A percentile compares a stretch with the other conserved stretches of the same genome.
Conservation (phyloP, 176 grass and related monocot genomes). For the Aegilops sharonensis region DNA sequence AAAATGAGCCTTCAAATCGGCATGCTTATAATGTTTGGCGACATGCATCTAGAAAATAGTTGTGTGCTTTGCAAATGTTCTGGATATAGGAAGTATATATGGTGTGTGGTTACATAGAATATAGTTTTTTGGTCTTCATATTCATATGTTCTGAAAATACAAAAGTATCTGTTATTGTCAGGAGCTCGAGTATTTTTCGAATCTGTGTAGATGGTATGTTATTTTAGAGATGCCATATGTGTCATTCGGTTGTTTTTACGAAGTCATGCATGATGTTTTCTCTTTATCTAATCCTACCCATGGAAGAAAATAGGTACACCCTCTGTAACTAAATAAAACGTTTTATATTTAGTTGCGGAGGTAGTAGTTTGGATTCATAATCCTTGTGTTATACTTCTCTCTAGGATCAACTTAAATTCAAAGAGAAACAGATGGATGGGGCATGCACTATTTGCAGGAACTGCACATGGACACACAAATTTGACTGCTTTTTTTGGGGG, state of each 20-base stretch:
- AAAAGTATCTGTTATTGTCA: neutral
- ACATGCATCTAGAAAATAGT: constrained; percentile 12
- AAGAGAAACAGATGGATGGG: neutral
- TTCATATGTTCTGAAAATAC: neutral
- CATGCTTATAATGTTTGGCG: constrained; percentile 7
- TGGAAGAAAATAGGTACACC: neutral
- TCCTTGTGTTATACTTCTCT: neutral
- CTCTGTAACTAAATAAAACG: no score
- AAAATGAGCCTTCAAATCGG: neutral
- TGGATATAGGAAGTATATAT: neutral
- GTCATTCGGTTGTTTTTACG: neutral
- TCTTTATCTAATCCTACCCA: neutral
- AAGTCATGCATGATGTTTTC: neutral
- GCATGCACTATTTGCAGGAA: neutral
- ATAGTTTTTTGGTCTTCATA: neutral
- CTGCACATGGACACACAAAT: neutral
- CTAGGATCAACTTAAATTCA: constrained; percentile 11
- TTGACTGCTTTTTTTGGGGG: neutral
- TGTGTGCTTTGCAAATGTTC: neutral
- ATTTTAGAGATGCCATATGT: neutral
- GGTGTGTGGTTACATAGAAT: neutral
- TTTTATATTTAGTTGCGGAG: no score
- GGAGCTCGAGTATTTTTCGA: neutral
- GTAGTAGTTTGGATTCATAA: constrained; percentile 1
- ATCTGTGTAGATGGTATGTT: neutral